A percentile compares a stretch with the other conserved stretches of the same genome.
phyloP scores from a whole-genome alignment of 1,139 yeast genomes.

The Lodderomyces oxycetoniae region DNA sequence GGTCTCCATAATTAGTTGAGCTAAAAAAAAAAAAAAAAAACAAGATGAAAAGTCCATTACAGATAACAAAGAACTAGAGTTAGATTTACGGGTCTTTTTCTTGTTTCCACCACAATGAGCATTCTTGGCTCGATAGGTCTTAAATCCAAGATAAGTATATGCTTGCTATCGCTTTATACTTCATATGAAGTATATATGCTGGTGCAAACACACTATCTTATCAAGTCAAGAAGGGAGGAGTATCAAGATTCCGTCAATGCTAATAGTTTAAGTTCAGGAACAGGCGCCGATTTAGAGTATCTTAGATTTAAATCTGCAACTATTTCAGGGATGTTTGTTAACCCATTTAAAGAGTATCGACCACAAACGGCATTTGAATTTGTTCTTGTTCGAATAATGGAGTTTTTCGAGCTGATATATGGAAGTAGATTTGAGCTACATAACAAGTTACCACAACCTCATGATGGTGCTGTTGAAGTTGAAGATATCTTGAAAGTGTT shows the following conservation, averaged over 20 bases:
- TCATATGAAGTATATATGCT: constrained; percentile 65
- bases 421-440: constrained; percentile 56
- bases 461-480: constrained; percentile 41
- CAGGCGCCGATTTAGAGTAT: constrained; percentile 19
- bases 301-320: constrained; percentile 46
- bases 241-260: constrained; percentile 16
- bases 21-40: too few species aligned
- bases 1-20: too few species aligned
- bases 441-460: constrained; percentile 39
- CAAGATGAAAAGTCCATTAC: too few species aligned
- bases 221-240: constrained; percentile 46
- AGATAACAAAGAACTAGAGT: too few species aligned
- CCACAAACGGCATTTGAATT: constrained; percentile 89
- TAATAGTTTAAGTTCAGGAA: constrained; percentile 1
- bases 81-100: too few species aligned
- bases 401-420: constrained; percentile 59
- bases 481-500: constrained; percentile 54
- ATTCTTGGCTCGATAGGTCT: constrained; percentile 16
- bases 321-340: constrained; percentile 77
- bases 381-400: constrained; percentile 63
- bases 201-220: constrained; percentile 50
- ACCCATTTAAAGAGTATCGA: constrained; percentile 88
- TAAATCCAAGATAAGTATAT: constrained; percentile 43
- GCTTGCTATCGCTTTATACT: constrained; percentile 58
- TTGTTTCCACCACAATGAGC: constrained; percentile 6